phyloP scores from a whole-genome alignment of 2,329 filamentous ascomycete genomes.

The Penicillium italicum region DNA sequence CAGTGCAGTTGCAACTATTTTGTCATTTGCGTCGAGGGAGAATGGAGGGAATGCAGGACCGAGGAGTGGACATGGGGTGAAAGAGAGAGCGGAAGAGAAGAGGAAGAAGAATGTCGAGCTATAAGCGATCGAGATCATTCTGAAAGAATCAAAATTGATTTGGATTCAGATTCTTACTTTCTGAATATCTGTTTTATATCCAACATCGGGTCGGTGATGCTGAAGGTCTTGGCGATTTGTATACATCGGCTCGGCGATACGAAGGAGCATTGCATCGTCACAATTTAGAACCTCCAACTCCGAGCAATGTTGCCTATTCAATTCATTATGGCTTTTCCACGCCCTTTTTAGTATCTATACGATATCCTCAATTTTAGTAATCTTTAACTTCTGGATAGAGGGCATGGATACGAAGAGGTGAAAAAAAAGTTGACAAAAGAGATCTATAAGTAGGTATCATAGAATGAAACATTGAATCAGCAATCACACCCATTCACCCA shows the following conservation, averaged over 20 bases:
- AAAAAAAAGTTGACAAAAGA: background rate
- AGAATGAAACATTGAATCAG: too few relatives aligned
- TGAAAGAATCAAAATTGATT: background rate
- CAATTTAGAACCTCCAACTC: background rate
- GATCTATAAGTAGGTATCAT: background rate
- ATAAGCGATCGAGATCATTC: background rate
- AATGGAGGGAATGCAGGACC: background rate
- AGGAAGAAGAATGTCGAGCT: background rate
- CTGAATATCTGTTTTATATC: background rate
- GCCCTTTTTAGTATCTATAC: background rate
- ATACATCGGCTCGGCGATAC: background rate
- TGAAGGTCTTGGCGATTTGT: background rate
- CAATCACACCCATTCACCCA: background rate
- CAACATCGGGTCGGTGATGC: background rate
- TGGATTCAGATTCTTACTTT: background rate
- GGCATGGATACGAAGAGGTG: background rate
- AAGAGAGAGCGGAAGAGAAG: background rate
- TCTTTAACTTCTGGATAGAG: background rate
- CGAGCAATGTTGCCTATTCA: background rate
- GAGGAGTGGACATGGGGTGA: background rate
- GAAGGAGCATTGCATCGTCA: background rate
- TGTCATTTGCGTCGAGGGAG: background rate
- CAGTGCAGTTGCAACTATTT: background rate
- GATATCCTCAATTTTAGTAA: too few relatives aligned
- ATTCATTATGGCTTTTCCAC: background rate